phyloP scores from a whole-genome alignment of 176 grass and related monocot species.

The Oryza punctata region DNA sequence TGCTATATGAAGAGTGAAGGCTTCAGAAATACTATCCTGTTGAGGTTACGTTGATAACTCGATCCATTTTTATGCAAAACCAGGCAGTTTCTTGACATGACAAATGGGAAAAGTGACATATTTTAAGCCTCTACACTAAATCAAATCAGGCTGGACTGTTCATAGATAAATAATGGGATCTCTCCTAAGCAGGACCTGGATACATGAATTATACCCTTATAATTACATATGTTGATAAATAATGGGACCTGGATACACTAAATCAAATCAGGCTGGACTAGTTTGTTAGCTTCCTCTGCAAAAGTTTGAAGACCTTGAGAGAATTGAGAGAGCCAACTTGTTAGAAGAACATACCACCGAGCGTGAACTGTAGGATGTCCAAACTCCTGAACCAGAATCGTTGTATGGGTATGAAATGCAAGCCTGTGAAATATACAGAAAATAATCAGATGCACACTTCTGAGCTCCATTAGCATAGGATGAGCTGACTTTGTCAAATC shows the following conservation, averaged over 20 bases:
- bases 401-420: conserved; percentile 51
- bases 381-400: conserved; percentile 47
- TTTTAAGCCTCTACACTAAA: neutral
- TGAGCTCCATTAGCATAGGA: neutral
- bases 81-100: conserved; percentile 8
- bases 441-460: conserved; percentile 14
- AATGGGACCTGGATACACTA: too few species aligned
- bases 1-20: neutral
- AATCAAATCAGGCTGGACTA: too few species aligned
- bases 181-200: neutral
- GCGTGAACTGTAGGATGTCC: conserved; percentile 39
- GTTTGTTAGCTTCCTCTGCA: neutral
- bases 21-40: neutral
- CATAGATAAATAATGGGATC: neutral
- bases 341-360: conserved; percentile 39
- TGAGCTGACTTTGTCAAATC: neutral
- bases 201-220: neutral
- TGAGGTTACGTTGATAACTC: neutral
- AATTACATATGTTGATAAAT: neutral
- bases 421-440: conserved; percentile 28
- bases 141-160: neutral
- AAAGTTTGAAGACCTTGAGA: neutral
- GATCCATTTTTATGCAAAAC: neutral
- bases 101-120: neutral
- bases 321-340: neutral